A percentile compares a stretch with the other conserved stretches of the same genome.
phyloP scores from a whole-genome alignment of 2,329 filamentous ascomycete species.

The Clarireedia sp. region DNA sequence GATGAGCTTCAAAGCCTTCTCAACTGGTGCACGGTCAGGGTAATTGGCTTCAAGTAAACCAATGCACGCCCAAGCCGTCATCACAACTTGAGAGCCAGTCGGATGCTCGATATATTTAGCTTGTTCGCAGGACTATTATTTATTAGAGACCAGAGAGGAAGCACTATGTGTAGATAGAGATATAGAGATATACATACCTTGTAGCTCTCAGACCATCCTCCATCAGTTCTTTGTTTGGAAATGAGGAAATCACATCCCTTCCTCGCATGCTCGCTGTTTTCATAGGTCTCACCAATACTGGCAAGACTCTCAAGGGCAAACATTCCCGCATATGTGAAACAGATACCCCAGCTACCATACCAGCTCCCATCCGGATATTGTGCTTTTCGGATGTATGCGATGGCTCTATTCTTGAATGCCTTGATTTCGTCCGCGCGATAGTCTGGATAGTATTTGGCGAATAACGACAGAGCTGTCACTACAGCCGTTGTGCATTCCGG shows the following conservation, averaged over 20 bases:
- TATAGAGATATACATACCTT: slow-evolving; percentile 49
- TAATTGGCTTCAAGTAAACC: slow-evolving; percentile 76
- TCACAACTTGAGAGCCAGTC: slow-evolving; percentile 77
- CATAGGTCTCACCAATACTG: slow-evolving; percentile 73
- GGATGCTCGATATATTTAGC: slow-evolving; percentile 67
- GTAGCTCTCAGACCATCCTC: slow-evolving; percentile 96
- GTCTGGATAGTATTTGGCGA: slow-evolving; percentile 70
- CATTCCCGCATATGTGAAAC: slow-evolving; percentile 95
- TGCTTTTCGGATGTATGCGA: slow-evolving; percentile 72
- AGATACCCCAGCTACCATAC: slow-evolving; percentile 98
- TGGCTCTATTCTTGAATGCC: slow-evolving; percentile 61
- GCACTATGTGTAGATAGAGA: neutral
- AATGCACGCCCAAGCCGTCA: slow-evolving; percentile 87
- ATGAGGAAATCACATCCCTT: slow-evolving; percentile 81
- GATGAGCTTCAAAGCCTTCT: slow-evolving; percentile 68
- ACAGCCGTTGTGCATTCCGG: slow-evolving; percentile 95
- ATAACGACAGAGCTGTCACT: slow-evolving; percentile 78
- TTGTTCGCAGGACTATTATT: slow-evolving; percentile 60
- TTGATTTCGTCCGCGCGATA: slow-evolving; percentile 73
- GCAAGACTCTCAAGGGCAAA: slow-evolving; percentile 85
- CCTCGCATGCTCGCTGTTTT: slow-evolving; percentile 60
- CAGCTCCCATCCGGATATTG: slow-evolving; percentile 82
- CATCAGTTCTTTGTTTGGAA: slow-evolving; percentile 76
- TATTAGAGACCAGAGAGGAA: slow-evolving; percentile 14
- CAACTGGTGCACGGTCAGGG: slow-evolving; percentile 64